Percentiles rank a stretch among this genome's conserved stretches.
phyloP scores from a whole-genome alignment of 345 rosid genomes.

The Citropsis articulata region DNA sequence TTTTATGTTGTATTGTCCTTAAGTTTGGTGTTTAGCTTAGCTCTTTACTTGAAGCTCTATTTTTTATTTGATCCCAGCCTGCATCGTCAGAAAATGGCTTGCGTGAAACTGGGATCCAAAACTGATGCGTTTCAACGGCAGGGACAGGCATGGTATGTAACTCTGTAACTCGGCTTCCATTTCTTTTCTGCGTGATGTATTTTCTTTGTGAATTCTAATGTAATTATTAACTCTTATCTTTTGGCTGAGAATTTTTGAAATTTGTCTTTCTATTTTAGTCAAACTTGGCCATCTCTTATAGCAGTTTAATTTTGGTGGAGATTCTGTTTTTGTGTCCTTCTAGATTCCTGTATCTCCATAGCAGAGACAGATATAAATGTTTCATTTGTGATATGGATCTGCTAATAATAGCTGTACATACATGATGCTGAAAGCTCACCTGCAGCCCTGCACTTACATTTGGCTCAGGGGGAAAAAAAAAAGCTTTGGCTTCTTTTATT shows the following conservation, averaged over 20 bases:
- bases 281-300: background rate
- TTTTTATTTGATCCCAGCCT: slow-evolving; percentile 10
- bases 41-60: slow-evolving; percentile 12
- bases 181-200: background rate
- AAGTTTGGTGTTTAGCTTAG: background rate
- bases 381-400: slow-evolving; percentile 5
- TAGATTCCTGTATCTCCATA: background rate
- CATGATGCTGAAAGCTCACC: slow-evolving; percentile 12
- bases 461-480: background rate
- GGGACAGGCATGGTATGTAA: slow-evolving; percentile 94
- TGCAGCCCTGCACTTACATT: background rate
- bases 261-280: background rate
- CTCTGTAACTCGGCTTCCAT: background rate
- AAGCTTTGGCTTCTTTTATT: background rate
- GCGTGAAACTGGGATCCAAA: slow-evolving; percentile 92
- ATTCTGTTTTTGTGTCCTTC: background rate
- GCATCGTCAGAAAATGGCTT: slow-evolving; percentile 58
- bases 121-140: slow-evolving; percentile 87
- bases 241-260: background rate
- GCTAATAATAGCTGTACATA: background rate
- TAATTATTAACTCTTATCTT: background rate
- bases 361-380: background rate
- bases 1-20: background rate
- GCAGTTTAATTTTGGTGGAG: background rate
- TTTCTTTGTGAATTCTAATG: background rate